Evolutionary conservation across 2,329 filamentous ascomycete species (phyloP), one percentile per base, ranked within the genome.

Genomic region (Fusarium burgessii): DNA sequence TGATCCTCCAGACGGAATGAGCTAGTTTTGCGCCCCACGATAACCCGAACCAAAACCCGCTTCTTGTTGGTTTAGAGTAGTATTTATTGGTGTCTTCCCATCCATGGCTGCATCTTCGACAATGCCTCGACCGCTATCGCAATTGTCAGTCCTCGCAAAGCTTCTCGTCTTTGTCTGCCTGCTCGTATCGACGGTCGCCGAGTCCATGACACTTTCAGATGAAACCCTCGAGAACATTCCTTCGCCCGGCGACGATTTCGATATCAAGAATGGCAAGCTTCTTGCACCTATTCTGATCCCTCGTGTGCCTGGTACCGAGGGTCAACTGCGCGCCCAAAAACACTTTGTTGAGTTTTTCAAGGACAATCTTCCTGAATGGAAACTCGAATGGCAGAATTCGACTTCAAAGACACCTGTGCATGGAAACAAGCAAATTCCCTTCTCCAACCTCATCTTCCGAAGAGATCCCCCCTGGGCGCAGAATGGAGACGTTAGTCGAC

Each of bases 271-370:
- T 36, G 94, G 94, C 73, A 84, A 88, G 7, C 86, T 99, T 20
- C 88, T 99, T 35, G 88, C 95, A 6, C 96, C 95, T 2, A 95
- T 99, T 75, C 86, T 99, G 58, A 90, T 92, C 54, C 91, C 96
- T 2, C 92, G 96, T 66, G 95, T 99, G 0, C 93, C 96, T 10
- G 96, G 95, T 18, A 97, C 94, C 2, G 85, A 90, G 2, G 94
- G 94, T 32, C 93, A 92, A 17, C 80, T 82, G 18, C 87, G 86
- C 56, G 93, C 93, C 6, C 92, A 96, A 74, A 86, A 89, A 45
- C 95, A 98, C 82, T 94, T 99, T 77, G 88, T 91, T 76, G 84
- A 91, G 78, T 98, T 96, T 86, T 97, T 98, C 82, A 82, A 82
- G 52, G 85, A 84, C 9, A 84, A 90, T 20, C 88, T 98, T 25